Percentiles rank a stretch among this genome's conserved stretches.
Conservation (phyloP, 1,284 basidiomycete species). For the Tylopilus sp. region DNA sequence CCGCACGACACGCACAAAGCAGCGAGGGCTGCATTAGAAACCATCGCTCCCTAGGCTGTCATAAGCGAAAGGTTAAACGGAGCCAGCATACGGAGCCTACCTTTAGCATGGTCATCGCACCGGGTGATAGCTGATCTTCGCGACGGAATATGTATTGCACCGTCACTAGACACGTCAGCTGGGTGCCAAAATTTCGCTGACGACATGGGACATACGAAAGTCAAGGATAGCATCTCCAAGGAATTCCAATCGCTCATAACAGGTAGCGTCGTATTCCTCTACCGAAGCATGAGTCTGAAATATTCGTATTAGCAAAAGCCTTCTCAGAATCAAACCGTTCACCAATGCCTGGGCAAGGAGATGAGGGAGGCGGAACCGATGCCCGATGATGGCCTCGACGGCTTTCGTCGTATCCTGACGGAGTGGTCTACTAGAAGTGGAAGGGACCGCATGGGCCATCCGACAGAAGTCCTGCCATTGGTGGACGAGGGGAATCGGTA, state of each 20-base stretch:
- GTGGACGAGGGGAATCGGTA: constrained; percentile 58
- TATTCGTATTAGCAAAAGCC: constrained; percentile 3
- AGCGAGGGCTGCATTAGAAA: constrained; percentile 70
- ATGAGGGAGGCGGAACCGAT: constrained; percentile 54
- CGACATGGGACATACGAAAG: constrained; percentile 50
- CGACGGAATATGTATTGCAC: constrained; percentile 64
- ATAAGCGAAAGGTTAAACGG: constrained; percentile 4
- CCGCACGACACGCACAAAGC: constrained; percentile 68
- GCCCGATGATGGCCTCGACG: constrained; percentile 61
- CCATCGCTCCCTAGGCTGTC: constrained; percentile 65
- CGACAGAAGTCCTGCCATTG: constrained; percentile 68
- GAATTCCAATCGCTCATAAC: constrained; percentile 75
- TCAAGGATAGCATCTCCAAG: constrained; percentile 80
- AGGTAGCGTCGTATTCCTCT: constrained; percentile 49
- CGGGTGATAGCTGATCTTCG: constrained; percentile 61
- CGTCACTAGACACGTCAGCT: constrained; percentile 50
- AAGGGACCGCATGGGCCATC: constrained; percentile 43
- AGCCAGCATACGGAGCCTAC: constrained; percentile 34
- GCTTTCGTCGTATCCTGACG: constrained; percentile 45
- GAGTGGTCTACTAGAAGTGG: constrained; percentile 41
- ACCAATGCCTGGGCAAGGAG: constrained; percentile 72
- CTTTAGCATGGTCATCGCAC: constrained; percentile 72
- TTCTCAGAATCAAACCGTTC: constrained; percentile 18
- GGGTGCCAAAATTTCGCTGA: constrained; percentile 1
- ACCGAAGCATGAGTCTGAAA: constrained; percentile 62